Percentiles rank a stretch among this genome's conserved stretches.
These are phyloP conservation scores for Arthrobotrys conoides DNA, from an alignment of 2,329 filamentous ascomycete species.

Conservation along the genomic window DNA sequence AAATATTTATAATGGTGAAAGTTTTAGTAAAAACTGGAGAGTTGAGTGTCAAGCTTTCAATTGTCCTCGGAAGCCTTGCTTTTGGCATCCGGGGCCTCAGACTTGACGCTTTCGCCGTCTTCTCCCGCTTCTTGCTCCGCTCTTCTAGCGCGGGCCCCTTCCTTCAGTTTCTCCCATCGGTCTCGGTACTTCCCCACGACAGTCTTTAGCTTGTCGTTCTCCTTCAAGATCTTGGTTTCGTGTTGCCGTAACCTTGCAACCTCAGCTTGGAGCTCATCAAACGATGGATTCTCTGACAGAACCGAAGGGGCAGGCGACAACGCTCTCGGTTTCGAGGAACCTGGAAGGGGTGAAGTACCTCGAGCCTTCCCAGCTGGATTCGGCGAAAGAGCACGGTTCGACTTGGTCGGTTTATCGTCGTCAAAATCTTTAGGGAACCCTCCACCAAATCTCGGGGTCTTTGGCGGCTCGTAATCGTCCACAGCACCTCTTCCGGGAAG, in stretches of 20 bases:
- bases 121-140: slow-evolving; percentile 61
- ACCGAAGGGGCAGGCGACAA: slow-evolving; percentile 47
- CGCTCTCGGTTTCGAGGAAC: slow-evolving; percentile 61
- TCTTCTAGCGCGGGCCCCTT: slow-evolving; percentile 71
- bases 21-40: not conserved
- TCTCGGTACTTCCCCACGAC: slow-evolving; percentile 74
- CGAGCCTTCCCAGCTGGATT: slow-evolving; percentile 36
- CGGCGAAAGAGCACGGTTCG: slow-evolving; percentile 40
- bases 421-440: slow-evolving; percentile 58
- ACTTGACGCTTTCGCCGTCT: slow-evolving; percentile 47
- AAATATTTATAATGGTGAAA: slow-evolving; percentile 30
- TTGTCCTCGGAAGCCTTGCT: slow-evolving; percentile 25
- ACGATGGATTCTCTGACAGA: slow-evolving; percentile 60
- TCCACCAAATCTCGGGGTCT: slow-evolving; percentile 52
- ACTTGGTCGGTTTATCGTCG: slow-evolving; percentile 52
- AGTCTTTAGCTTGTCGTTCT: slow-evolving; percentile 74
- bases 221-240: slow-evolving; percentile 68
- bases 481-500: slow-evolving; percentile 49
- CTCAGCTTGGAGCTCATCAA: slow-evolving; percentile 62
- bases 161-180: slow-evolving; percentile 79
- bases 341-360: slow-evolving; percentile 60
- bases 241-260: slow-evolving; percentile 52
- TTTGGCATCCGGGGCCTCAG: slow-evolving; percentile 40
- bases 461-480: slow-evolving; percentile 56
- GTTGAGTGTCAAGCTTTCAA: too few species aligned